A percentile compares a stretch with the other conserved stretches of the same genome.
These are phyloP conservation scores for Buddleja alternifolia DNA, from an alignment of 257 asterid genomes.

Conservation along the genomic window DNA sequence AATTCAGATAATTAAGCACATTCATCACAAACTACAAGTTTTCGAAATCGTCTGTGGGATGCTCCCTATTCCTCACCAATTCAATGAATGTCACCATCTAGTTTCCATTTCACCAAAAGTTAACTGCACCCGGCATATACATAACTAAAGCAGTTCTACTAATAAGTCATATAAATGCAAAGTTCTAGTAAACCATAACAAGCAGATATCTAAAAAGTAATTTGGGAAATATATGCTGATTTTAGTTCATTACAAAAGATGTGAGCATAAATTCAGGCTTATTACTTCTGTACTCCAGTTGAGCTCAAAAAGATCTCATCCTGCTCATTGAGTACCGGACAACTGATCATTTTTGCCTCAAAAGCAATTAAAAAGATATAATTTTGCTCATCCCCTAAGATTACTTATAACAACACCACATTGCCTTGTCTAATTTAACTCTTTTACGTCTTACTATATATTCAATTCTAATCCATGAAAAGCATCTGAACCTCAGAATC, in stretches of 20 bases:
- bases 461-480: neutral
- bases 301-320: neutral
- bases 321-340: neutral
- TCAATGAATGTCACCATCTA: no score
- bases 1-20: no score
- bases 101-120: neutral
- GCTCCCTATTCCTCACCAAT: no score
- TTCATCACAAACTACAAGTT: no score
- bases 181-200: conserved; percentile 5
- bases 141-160: no score
- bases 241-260: neutral
- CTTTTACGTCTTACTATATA: neutral
- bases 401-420: neutral
- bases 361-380: conserved; percentile 8
- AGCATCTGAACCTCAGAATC: neutral
- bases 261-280: neutral
- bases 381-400: neutral
- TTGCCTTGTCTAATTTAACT: neutral
- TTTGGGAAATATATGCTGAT: no score
- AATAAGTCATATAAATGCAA: neutral
- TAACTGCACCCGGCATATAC: neutral
- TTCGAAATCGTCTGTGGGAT: no score
- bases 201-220: neutral
- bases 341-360: neutral
- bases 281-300: neutral